Base-by-base conservation (phyloP, 257 asterid genomes). In the Schizonepeta tenuifolia region DNA sequence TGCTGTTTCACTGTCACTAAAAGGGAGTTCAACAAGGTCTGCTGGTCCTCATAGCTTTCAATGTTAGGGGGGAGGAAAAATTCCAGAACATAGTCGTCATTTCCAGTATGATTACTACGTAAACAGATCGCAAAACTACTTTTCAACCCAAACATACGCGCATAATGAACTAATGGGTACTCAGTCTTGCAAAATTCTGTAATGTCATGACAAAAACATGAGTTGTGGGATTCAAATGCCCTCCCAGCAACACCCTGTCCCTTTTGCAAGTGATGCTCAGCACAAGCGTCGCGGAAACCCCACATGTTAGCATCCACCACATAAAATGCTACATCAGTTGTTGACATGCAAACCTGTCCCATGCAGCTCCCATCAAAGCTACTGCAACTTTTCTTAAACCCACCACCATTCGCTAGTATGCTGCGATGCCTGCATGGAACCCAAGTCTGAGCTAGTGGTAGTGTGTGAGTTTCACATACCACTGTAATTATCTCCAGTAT, bases 381-480 rank as follows among this genome's bases (percentile, higher is more conserved):
- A 49, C 97, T 88, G 85, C 98, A 93, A 47, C 81, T 84, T 86
- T 93, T 93, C 88, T 82, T 86, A 54, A 87, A 81, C 62, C 96
- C 96, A 12, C 98, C 97, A 3, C 96, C 97, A 55, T 85, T 78
- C 24, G 96, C 96, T 59, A 90, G 86, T 65, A 90, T 85, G 50
- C 83, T 91, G 43, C 96, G 89, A 71, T 91, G 97, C 79, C 83
- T 80, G 82, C 98, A 93, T 7, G 98, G 97, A 47, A 93, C 92
- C 98, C 98, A 93, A 1, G 97, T 93, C 84, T 90, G 97, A 79
- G 97, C 98, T 58, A 93, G 85, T 18, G 98, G 98, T 64, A 93
- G 65, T 58, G 83, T 79, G 88, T 91, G 94, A 58, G 89, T 83
- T 80, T 93, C 97, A 75, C 98, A 93, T 31, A 91, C 92, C 70